Percentiles rank a stretch among this genome's conserved stretches.
phyloP scores from a whole-genome alignment of 345 rosid species.

The Brassica cretica region DNA sequence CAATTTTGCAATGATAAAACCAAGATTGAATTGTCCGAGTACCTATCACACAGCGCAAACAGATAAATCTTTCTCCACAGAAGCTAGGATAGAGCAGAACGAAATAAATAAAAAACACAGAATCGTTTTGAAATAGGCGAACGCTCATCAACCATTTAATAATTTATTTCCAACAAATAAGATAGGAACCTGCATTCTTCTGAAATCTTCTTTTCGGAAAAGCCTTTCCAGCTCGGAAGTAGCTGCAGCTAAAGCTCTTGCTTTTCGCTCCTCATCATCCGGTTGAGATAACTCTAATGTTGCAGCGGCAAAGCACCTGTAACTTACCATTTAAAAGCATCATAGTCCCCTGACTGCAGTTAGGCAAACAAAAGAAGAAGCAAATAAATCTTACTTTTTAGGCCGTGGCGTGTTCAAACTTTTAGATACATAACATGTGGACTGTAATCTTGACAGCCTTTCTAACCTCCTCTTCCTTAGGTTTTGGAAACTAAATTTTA shows the following conservation, averaged over 20 bases:
- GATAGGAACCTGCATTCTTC: conserved; percentile 77
- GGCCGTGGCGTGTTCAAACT: conserved; percentile 50
- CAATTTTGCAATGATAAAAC: conserved; percentile 89
- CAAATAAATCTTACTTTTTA: conserved; percentile 29
- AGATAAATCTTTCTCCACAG: conserved; percentile 7
- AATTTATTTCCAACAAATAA: background rate
- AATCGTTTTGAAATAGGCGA: background rate
- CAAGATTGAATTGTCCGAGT: conserved; percentile 96
- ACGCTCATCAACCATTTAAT: background rate
- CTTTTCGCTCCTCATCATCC: conserved; percentile 79
- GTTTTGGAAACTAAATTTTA: conserved; percentile 74
- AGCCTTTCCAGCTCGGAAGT: conserved; percentile 82
- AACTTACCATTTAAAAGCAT: conserved; percentile 24
- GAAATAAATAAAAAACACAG: background rate
- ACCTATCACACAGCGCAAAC: conserved; percentile 48
- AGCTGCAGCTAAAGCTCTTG: conserved; percentile 83
- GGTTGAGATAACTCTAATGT: conserved; percentile 81
- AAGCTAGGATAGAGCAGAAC: conserved; percentile 16
- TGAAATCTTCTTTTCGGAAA: conserved; percentile 85
- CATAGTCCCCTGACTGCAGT: conserved; percentile 12
- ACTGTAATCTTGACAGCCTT: conserved; percentile 55
- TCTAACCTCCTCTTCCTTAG: conserved; percentile 60
- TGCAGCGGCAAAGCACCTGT: conserved; percentile 82
- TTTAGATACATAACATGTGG: conserved; percentile 42
- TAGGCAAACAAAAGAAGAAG: conserved; percentile 8